These are phyloP conservation scores for Elongisporangium undulatum DNA, from an alignment of 352 stramenopile species.

Conservation along the genomic window DNA sequence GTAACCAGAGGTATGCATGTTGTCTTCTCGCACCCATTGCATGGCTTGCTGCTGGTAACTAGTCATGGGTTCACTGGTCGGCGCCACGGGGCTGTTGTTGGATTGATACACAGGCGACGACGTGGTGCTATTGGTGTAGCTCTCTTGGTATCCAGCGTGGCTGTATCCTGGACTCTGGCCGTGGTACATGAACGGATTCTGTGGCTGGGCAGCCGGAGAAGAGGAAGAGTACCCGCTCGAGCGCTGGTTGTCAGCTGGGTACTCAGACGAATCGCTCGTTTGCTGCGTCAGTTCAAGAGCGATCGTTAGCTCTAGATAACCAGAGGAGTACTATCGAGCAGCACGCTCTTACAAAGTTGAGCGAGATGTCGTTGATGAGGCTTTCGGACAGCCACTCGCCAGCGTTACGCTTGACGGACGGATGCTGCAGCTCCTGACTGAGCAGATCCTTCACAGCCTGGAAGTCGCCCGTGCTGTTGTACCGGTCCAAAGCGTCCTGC, in stretches of 20 bases:
- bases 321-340: not conserved
- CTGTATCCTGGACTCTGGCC: constrained; percentile 8
- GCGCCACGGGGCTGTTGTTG: constrained; percentile 7
- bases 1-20: not conserved
- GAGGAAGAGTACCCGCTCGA: not conserved
- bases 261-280: constrained; percentile 6
- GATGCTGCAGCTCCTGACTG: constrained; percentile 54
- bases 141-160: not conserved
- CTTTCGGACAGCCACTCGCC: constrained; percentile 70
- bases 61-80: not conserved
- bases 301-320: not conserved
- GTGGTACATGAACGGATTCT: constrained; percentile 32
- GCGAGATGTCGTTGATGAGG: constrained; percentile 68
- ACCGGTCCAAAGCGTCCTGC: constrained; percentile 69
- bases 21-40: not conserved
- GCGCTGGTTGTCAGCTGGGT: not conserved
- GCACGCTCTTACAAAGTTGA: constrained; percentile 37
- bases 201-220: not conserved
- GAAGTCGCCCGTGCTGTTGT: constrained; percentile 77
- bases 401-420: constrained; percentile 65
- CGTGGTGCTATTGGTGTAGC: constrained; percentile 6
- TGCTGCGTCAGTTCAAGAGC: constrained; percentile 2
- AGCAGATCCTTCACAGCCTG: constrained; percentile 68
- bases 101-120: constrained; percentile 6
- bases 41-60: not conserved